Conservation (phyloP, 352 stramenopile genomes). For the Phytopythium kandeliae region DNA sequence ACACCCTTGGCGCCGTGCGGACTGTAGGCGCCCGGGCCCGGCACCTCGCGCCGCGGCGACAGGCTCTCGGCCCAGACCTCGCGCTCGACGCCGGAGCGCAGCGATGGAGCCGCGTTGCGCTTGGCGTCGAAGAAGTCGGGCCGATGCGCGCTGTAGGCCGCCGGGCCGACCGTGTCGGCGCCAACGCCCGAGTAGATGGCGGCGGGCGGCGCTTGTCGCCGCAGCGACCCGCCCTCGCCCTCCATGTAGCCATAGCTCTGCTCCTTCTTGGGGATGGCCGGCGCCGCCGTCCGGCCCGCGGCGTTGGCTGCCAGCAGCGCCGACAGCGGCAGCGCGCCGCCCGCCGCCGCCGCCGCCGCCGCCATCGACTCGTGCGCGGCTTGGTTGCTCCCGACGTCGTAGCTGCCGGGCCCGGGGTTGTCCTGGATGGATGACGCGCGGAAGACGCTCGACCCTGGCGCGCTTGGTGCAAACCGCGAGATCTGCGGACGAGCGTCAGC, state of each 20-base stretch:
- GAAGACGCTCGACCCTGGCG: constrained; percentile 66
- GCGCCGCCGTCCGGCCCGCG: constrained; percentile 16
- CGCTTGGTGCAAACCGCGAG: constrained; percentile 64
- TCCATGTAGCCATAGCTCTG: constrained; percentile 73
- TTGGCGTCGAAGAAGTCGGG: constrained; percentile 52
- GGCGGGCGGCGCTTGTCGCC: constrained; percentile 32
- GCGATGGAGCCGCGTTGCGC: constrained; percentile 57
- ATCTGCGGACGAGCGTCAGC: too few relatives aligned
- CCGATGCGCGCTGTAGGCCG: constrained; percentile 50
- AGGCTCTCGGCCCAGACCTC: constrained; percentile 72
- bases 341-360: neutral
- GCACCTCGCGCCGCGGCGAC: constrained; percentile 27
- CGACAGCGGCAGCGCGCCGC: neutral
- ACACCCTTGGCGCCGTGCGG: constrained; percentile 1
- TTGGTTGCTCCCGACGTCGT: constrained; percentile 28
- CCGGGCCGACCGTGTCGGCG: constrained; percentile 65
- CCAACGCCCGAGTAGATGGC: constrained; percentile 64
- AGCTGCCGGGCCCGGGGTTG: constrained; percentile 62
- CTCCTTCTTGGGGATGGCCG: constrained; percentile 63
- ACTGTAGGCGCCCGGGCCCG: constrained; percentile 63
- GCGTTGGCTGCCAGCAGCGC: constrained; percentile 4
- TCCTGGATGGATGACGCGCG: constrained; percentile 60
- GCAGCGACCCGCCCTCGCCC: constrained; percentile 29
- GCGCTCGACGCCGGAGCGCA: constrained; percentile 65
- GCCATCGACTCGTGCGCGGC: constrained; percentile 13